Conservation (phyloP, 805 yeast genomes). For the Pichia kluyveri region DNA sequence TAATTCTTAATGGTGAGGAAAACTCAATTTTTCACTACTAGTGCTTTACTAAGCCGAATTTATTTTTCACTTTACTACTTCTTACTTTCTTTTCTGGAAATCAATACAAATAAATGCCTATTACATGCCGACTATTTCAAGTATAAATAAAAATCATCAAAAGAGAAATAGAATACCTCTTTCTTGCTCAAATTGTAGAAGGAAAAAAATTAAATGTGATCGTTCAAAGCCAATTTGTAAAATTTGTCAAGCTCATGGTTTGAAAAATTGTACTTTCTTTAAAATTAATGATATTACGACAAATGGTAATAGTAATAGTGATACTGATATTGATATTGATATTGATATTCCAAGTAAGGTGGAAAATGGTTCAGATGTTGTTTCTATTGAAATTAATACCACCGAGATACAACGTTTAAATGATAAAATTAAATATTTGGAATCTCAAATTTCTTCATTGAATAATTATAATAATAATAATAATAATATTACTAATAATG, state of each 20-base stretch:
- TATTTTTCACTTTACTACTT: too few species aligned
- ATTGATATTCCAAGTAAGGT: too few species aligned
- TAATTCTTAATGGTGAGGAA: neutral
- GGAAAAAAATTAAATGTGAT: slow-evolving; percentile 38
- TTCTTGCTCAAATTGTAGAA: slow-evolving; percentile 39
- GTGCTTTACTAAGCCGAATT: too few species aligned
- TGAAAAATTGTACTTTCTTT: slow-evolving; percentile 23
- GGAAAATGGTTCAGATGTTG: neutral
- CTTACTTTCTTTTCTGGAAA: too few species aligned
- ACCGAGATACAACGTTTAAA: neutral
- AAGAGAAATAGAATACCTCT: slow-evolving; percentile 36
- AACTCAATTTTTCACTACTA: too few species aligned
- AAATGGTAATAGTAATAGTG: too few species aligned
- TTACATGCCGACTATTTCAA: neutral
- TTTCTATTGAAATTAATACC: neutral
- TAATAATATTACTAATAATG: too few species aligned
- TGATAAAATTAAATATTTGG: too few species aligned
- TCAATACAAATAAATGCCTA: neutral
- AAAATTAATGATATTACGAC: slow-evolving; percentile 13
- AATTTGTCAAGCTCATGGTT: slow-evolving; percentile 25
- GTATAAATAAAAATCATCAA: neutral
- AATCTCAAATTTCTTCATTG: too few species aligned
- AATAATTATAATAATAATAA: too few species aligned
- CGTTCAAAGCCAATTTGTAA: slow-evolving; percentile 27
- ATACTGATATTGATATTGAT: too few species aligned